Percentiles rank a stretch among this genome's conserved stretches.
Conservation (phyloP, 345 rosid genomes). For the Populus deltoides region DNA sequence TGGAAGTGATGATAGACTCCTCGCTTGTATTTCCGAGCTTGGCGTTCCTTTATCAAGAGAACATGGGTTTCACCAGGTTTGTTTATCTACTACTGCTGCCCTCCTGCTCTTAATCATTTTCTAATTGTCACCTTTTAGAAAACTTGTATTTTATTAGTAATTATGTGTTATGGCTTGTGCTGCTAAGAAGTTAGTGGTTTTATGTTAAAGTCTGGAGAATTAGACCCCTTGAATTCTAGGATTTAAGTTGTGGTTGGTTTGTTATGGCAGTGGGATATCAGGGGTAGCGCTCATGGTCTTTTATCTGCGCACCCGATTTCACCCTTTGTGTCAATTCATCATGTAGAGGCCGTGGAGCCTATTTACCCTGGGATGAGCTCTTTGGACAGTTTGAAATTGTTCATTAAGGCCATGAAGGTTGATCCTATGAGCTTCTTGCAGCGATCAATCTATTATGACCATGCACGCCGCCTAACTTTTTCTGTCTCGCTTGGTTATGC, state of each 20-base stretch:
- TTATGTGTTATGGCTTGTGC: not conserved
- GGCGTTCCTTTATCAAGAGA: slow-evolving; percentile 85
- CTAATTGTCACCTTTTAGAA: not conserved
- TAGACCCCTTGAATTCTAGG: not conserved
- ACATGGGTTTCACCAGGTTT: slow-evolving; percentile 89
- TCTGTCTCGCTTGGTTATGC: slow-evolving; percentile 74
- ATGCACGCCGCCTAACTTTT: slow-evolving; percentile 42
- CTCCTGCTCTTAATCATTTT: not conserved
- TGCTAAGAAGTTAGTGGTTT: not conserved
- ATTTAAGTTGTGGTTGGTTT: not conserved
- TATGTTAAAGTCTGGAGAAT: not conserved
- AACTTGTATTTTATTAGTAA: not conserved
- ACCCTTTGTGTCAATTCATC: slow-evolving; percentile 85
- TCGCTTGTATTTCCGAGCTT: slow-evolving; percentile 87
- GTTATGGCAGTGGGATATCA: slow-evolving; percentile 81
- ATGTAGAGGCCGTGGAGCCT: slow-evolving; percentile 81
- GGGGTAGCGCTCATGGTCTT: slow-evolving; percentile 75
- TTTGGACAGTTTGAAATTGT: slow-evolving; percentile 67
- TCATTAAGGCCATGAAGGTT: slow-evolving; percentile 65
- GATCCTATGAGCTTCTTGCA: slow-evolving; percentile 78
- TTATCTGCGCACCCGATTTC: slow-evolving; percentile 77
- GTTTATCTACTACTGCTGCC: not conserved
- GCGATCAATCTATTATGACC: slow-evolving; percentile 80
- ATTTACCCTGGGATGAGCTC: slow-evolving; percentile 70
- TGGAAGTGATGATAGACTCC: slow-evolving; percentile 92